Base-by-base conservation (phyloP, 805 yeast species). In the Saccharomycopsis babjevae region DNA sequence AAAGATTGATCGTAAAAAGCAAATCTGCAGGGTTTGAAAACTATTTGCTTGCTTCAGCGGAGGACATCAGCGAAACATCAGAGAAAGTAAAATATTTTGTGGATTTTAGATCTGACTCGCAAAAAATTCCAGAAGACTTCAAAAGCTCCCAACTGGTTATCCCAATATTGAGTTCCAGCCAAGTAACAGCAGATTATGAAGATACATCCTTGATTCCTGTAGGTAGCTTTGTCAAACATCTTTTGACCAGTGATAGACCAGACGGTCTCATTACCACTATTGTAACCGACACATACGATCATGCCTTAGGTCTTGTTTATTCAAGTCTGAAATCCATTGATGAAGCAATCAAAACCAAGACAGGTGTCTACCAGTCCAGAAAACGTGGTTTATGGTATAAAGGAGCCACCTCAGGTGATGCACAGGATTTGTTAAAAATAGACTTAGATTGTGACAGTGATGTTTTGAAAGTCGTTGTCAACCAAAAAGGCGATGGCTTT, bases 381-480 rank as follows among this genome's bases (percentile, higher is more conserved):
- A 77, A 80, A 60, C 85, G 87, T 68, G 98, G 96, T 54, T 79
- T 94, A 62, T 94, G 99, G 99, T 88, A 85, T 72, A 94, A 94
- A 73, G 99, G 99, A 36, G 86, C 87, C 60, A 89, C 97, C 1
- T 88, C 96, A n/a, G 99, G 99, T 22, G 96, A 96, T 58, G 89
- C 96, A 1, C 99, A 94, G 75, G 78, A 79, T 66, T 78, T 94
- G 56, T 66, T 87, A 28, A 74, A 78, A 54, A 72, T 94, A 61
- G 86, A 83, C 59, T 73, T 83, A 63, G 99, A 94, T 74, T 94
- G 99, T 73, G 99, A 94, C 74, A 84, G 88, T 55, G 99, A 94
- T 72, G 88, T 96, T 65, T 74, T 94, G 68, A 86, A 89, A 75
- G 89, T 93, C 70, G 80, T 86, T 22, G 99, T 94, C 36, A 85